A percentile compares a stretch with the other conserved stretches of the same genome.
Conservation (phyloP, 352 stramenopile genomes). For the Elongisporangium anandrum region DNA sequence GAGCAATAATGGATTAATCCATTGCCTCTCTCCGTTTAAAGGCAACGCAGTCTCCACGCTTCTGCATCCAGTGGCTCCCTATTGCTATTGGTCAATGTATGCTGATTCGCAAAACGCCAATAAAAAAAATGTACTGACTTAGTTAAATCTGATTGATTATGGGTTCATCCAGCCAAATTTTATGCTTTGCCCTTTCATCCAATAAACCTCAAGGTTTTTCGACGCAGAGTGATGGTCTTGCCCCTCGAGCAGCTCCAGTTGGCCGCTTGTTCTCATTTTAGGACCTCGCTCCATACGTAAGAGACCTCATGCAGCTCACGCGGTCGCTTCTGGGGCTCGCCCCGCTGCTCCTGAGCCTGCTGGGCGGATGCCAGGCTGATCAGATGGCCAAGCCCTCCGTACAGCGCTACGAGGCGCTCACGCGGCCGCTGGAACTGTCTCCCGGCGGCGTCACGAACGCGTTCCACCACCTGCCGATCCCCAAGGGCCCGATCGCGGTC, state of each 20-base stretch:
- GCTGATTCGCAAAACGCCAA: not conserved
- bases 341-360: not conserved
- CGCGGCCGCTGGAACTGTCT: conserved; percentile 44
- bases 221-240: not conserved
- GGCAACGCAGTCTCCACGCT: not conserved
- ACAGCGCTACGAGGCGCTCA: conserved; percentile 65
- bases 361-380: not conserved
- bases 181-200: not conserved
- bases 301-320: not conserved
- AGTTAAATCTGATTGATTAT: not conserved
- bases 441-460: conserved; percentile 76
- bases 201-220: not conserved
- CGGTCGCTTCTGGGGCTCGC: not conserved
- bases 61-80: too few species aligned
- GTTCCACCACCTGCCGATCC: conserved; percentile 68
- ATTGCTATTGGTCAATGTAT: not conserved
- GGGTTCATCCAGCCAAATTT: not conserved
- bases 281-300: not conserved
- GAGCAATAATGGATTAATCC: not conserved
- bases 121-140: not conserved
- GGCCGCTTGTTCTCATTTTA: not conserved
- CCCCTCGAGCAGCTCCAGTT: not conserved
- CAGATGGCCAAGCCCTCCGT: conserved; percentile 23
- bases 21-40: not conserved
- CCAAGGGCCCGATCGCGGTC: conserved; percentile 74